Conservation (phyloP, 116 monocot species). For the Posidonia oceanica region DNA sequence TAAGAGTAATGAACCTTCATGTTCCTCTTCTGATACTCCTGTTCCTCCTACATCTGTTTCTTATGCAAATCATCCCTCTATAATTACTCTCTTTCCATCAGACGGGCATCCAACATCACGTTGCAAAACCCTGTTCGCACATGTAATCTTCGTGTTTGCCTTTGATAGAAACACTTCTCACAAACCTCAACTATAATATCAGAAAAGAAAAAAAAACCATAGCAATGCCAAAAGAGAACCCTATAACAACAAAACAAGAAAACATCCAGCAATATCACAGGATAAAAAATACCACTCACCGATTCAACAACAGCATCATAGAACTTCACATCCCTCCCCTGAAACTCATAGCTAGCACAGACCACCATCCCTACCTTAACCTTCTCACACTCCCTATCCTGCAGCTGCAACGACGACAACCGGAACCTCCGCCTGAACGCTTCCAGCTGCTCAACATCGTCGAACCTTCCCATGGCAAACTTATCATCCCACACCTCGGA, state of each 20-base stretch:
- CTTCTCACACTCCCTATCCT: slow-evolving; percentile 28
- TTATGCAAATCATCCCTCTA: no score
- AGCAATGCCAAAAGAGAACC: neutral
- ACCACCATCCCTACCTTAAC: slow-evolving; percentile 15
- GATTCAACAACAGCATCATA: slow-evolving; percentile 28
- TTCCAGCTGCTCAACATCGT: slow-evolving; percentile 6
- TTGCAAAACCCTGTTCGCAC: no score
- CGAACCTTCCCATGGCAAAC: slow-evolving; percentile 12
- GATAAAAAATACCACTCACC: slow-evolving; percentile 5
- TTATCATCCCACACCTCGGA: slow-evolving; percentile 17
- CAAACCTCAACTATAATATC: no score
- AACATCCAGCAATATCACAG: neutral
- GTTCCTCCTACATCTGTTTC: no score
- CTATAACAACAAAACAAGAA: neutral
- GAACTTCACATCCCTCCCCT: slow-evolving; percentile 14
- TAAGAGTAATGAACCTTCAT: no score
- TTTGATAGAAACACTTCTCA: no score
- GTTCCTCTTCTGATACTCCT: no score
- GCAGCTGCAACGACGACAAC: slow-evolving; percentile 19
- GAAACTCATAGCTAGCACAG: slow-evolving; percentile 16
- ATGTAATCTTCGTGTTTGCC: no score
- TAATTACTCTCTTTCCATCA: no score
- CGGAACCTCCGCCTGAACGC: slow-evolving; percentile 25
- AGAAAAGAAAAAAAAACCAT: no score
- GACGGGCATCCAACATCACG: no score